phyloP scores from a whole-genome alignment of 2,329 filamentous ascomycete species.

The Calonectria pseudoturangicola region DNA sequence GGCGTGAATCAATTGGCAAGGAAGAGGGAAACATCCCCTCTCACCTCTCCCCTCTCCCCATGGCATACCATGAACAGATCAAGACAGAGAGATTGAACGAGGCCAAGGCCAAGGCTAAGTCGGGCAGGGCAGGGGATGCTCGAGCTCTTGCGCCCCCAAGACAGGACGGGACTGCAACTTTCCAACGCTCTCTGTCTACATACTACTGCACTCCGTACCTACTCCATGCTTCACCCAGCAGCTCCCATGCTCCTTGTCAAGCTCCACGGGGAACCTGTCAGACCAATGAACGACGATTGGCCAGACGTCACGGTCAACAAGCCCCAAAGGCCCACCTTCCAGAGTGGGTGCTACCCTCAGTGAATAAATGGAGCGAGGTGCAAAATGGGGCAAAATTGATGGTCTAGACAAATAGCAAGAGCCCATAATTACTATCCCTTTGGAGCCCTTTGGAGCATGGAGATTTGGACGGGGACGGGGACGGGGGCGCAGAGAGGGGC shows the following conservation, averaged over 20 bases:
- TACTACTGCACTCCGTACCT: conserved; percentile 11
- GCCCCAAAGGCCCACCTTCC: conserved; percentile 20
- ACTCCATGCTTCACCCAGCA: conserved; percentile 26
- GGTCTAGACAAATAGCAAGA: conserved; percentile 18
- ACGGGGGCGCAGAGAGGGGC: not conserved
- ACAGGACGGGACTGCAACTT: conserved; percentile 3
- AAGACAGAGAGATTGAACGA: conserved; percentile 20
- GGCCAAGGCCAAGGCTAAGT: conserved; percentile 5
- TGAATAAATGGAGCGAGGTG: conserved; percentile 15
- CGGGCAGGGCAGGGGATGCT: conserved; percentile 9
- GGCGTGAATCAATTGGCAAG: conserved; percentile 19
- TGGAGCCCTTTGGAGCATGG: conserved; percentile 21
- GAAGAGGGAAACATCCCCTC: conserved; percentile 25
- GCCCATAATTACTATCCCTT: conserved; percentile 26
- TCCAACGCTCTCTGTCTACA: conserved; percentile 19
- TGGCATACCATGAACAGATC: conserved; percentile 6
- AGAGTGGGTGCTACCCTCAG: conserved; percentile 14
- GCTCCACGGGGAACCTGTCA: conserved; percentile 41
- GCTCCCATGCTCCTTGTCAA: conserved; percentile 19
- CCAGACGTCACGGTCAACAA: conserved; percentile 32
- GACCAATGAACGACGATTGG: conserved; percentile 35
- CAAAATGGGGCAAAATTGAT: conserved; percentile 28
- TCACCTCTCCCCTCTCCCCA: conserved; percentile 14
- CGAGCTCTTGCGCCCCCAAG: conserved; percentile 19
- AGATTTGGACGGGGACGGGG: conserved; percentile 16